Evolutionary conservation across 331 rosid species (phyloP).

Genomic region (Acacia concinna): DNA sequence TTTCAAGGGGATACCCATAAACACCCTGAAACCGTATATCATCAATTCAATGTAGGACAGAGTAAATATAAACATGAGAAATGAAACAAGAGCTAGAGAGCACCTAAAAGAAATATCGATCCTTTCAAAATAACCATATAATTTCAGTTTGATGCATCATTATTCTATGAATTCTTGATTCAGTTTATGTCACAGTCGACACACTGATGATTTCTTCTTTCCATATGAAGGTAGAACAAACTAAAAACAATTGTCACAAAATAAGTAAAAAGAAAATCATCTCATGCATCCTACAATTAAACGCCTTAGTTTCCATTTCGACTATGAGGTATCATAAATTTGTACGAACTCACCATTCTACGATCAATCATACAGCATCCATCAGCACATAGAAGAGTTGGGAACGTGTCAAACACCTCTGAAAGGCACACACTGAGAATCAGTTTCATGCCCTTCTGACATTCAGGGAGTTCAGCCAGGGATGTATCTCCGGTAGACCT

Average conservation of each 20-base stretch:
- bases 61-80: not conserved
- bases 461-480: slow-evolving; percentile 64
- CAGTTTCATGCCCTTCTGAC: slow-evolving; percentile 71
- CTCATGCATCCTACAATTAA: not conserved
- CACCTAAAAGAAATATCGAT: not conserved
- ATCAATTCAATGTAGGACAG: slow-evolving; percentile 7
- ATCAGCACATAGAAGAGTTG: slow-evolving; percentile 70
- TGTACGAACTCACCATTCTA: slow-evolving; percentile 57
- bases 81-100: not conserved
- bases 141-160: not conserved
- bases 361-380: slow-evolving; percentile 82
- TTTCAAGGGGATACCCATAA: slow-evolving; percentile 72
- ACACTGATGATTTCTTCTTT: not conserved
- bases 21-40: slow-evolving; percentile 53
- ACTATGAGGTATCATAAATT: not conserved
- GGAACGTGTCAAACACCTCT: slow-evolving; percentile 69
- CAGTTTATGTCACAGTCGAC: not conserved
- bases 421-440: slow-evolving; percentile 66
- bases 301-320: not conserved
- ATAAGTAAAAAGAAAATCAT: not conserved
- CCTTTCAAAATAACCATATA: not conserved
- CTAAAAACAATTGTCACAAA: not conserved
- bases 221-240: not conserved
- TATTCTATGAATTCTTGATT: not conserved
- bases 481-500: slow-evolving; percentile 71